Conservation (phyloP, 768 basidiomycete genomes). For the Termitomyces sp. region DNA sequence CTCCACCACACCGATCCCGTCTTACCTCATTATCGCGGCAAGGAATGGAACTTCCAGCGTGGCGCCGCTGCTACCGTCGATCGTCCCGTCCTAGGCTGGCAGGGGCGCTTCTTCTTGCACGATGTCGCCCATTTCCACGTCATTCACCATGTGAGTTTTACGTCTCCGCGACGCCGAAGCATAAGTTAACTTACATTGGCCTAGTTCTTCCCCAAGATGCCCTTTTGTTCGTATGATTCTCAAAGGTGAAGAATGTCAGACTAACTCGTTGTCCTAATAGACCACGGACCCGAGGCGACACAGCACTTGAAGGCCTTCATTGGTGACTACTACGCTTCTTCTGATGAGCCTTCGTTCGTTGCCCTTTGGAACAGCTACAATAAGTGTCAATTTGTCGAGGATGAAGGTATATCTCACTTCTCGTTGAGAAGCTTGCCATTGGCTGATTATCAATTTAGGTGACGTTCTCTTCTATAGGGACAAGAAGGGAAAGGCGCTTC, state of each 20-base stretch:
- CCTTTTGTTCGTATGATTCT: slow-evolving; percentile 13
- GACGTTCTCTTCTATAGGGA: slow-evolving; percentile 45
- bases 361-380: slow-evolving; percentile 57
- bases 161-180: neutral
- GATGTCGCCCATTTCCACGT: slow-evolving; percentile 65
- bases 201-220: slow-evolving; percentile 21
- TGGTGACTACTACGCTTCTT: slow-evolving; percentile 47
- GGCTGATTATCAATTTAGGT: slow-evolving; percentile 19
- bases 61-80: slow-evolving; percentile 63
- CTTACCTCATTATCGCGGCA: slow-evolving; percentile 54
- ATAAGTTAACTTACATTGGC: neutral
- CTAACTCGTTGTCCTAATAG: slow-evolving; percentile 21
- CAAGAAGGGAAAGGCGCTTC: slow-evolving; percentile 33
- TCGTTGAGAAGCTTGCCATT: neutral
- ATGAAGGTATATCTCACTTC: slow-evolving; percentile 35
- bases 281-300: slow-evolving; percentile 53
- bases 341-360: slow-evolving; percentile 35
- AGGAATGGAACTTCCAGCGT: slow-evolving; percentile 57
- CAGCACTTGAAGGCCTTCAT: slow-evolving; percentile 45
- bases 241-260: neutral
- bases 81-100: slow-evolving; percentile 56
- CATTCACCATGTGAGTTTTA: slow-evolving; percentile 48
- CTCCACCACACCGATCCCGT: slow-evolving; percentile 59
- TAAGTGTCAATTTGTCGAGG: slow-evolving; percentile 56
- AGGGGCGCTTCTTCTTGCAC: slow-evolving; percentile 66